Conservation (phyloP, 1,284 basidiomycete species). For the Ganoderma lucidum region DNA sequence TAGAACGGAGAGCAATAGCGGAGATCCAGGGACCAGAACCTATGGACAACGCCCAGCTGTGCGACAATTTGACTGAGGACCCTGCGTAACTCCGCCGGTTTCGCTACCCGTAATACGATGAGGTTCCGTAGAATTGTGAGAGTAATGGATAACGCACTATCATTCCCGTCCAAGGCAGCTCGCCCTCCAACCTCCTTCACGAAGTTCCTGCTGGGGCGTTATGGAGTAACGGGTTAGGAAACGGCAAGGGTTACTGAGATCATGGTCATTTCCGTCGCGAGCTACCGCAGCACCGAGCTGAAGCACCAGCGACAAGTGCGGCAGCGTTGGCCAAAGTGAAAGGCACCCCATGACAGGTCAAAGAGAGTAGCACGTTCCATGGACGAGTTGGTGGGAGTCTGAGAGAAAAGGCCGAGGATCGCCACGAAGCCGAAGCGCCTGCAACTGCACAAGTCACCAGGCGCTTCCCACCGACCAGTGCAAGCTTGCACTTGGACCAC, state of each 20-base stretch:
- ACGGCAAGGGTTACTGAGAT: too few relatives aligned
- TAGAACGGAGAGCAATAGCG: neutral
- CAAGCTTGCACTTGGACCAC: slow-evolving; percentile 11
- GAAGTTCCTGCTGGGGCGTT: neutral
- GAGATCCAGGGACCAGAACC: neutral
- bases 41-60: neutral
- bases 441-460: slow-evolving; percentile 9
- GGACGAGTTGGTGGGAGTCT: neutral
- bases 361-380: neutral
- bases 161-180: neutral
- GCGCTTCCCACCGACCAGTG: slow-evolving; percentile 4
- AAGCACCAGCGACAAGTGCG: neutral
- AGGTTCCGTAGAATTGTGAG: neutral
- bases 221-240: too few relatives aligned
- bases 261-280: neutral
- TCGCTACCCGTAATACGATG: neutral
- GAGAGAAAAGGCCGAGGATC: neutral
- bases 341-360: neutral
- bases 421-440: neutral
- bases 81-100: neutral
- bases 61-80: neutral
- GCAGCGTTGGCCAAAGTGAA: neutral
- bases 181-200: too few relatives aligned
- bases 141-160: neutral
- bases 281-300: neutral